phyloP scores from a whole-genome alignment of 805 yeast genomes.

The Ogataea methylovora region DNA sequence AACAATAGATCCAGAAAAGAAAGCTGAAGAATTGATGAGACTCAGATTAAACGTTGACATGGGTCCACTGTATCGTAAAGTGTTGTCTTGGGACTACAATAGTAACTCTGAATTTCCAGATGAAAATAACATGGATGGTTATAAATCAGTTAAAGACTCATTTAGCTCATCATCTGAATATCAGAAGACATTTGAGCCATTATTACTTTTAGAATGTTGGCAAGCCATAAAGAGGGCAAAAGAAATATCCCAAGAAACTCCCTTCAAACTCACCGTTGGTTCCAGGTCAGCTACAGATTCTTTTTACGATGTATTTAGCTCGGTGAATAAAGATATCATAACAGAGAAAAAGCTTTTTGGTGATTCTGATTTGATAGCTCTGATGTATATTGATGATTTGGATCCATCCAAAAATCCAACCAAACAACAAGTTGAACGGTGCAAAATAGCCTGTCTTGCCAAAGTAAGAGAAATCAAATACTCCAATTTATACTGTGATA shows the following conservation, averaged over 20 bases:
- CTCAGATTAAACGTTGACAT: constrained; percentile 70
- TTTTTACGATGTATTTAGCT: constrained; percentile 80
- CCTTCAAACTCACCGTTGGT: constrained; percentile 66
- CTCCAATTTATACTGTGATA: constrained; percentile 59
- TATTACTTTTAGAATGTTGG: constrained; percentile 88
- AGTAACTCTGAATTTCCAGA: constrained; percentile 50
- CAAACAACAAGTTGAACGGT: constrained; percentile 7
- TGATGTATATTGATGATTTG: constrained; percentile 44
- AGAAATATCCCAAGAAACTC: constrained; percentile 47
- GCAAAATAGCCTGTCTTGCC: constrained; percentile 61
- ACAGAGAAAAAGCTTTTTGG: constrained; percentile 43
- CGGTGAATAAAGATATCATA: constrained; percentile 47
- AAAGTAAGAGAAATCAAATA: constrained; percentile 68
- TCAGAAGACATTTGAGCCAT: constrained; percentile 63
- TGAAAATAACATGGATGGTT: constrained; percentile 25
- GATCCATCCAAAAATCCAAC: constrained; percentile 17
- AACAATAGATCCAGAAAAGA: constrained; percentile 35
- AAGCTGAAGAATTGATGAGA: constrained; percentile 73
- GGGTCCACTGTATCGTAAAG: constrained; percentile 60
- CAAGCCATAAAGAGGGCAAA: constrained; percentile 75
- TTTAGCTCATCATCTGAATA: constrained; percentile 63
- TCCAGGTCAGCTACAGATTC: constrained; percentile 78
- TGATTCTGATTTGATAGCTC: constrained; percentile 70
- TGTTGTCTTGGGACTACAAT: constrained; percentile 74
- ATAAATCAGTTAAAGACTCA: constrained; percentile 42